These are phyloP conservation scores for Mytilinidion resinicola DNA, from an alignment of 495 filamentous ascomycete species.

Conservation along the genomic window DNA sequence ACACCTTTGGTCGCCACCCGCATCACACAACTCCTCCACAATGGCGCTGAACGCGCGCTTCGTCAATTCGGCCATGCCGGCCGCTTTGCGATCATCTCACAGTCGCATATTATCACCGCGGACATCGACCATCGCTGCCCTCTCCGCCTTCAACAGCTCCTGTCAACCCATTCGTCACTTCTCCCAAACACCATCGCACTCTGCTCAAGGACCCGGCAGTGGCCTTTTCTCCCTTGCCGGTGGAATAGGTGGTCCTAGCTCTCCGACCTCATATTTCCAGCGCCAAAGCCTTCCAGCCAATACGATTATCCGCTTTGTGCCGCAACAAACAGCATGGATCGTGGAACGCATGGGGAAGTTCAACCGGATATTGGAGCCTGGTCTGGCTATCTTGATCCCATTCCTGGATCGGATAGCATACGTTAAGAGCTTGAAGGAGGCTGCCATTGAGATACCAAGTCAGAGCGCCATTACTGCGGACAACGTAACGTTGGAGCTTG, in stretches of 20 bases:
- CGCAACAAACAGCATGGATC: constrained; percentile 98
- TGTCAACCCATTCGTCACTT: neutral
- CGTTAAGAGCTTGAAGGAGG: constrained; percentile 94
- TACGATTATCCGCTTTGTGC: constrained; percentile 93
- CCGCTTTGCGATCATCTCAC: neutral
- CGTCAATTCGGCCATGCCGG: neutral
- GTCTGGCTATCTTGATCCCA: constrained; percentile 80
- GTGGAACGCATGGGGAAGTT: constrained; percentile 99
- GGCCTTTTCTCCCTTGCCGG: constrained; percentile 1
- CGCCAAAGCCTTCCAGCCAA: constrained; percentile 71
- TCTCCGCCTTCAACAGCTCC: neutral
- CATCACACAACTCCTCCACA: neutral
- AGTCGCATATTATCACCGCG: neutral
- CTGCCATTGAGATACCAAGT: constrained; percentile 89
- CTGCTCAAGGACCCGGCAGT: constrained; percentile 1
- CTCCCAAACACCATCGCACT: neutral
- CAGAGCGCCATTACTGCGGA: constrained; percentile 97
- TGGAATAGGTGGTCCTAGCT: neutral
- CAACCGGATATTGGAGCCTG: constrained; percentile 83
- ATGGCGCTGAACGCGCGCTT: neutral
- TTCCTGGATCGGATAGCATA: constrained; percentile 95
- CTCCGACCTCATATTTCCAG: constrained; percentile 48
- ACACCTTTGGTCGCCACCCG: neutral
- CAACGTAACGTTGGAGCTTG: constrained; percentile 93
- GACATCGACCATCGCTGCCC: neutral